These are phyloP conservation scores for Pythium aristosporum DNA, from an alignment of 352 stramenopile species.

Conservation along the genomic window DNA sequence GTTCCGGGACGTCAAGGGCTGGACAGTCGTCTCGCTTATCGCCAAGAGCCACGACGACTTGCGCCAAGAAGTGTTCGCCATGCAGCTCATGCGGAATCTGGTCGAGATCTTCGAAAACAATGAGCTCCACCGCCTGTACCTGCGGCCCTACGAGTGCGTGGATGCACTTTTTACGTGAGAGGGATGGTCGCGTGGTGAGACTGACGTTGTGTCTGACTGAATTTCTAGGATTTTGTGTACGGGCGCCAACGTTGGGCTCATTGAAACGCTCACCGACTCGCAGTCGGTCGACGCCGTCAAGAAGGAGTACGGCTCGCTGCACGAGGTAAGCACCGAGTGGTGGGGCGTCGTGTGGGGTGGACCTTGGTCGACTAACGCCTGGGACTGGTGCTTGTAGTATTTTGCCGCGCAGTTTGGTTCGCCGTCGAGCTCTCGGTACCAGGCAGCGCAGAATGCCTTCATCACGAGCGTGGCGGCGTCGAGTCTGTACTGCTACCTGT, in stretches of 20 bases:
- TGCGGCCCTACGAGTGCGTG: constrained; percentile 36
- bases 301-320: constrained; percentile 64
- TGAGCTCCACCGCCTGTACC: constrained; percentile 29
- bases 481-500: constrained; percentile 92
- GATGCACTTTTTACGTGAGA: neutral
- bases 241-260: constrained; percentile 83
- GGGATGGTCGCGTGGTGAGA: too few relatives aligned
- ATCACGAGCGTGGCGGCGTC: constrained; percentile 90
- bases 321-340: constrained; percentile 34
- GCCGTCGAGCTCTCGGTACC: constrained; percentile 44
- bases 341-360: too few relatives aligned
- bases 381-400: constrained; percentile 19
- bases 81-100: constrained; percentile 35
- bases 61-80: constrained; percentile 39
- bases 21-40: constrained; percentile 39
- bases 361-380: too few relatives aligned
- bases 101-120: constrained; percentile 35
- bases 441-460: constrained; percentile 87
- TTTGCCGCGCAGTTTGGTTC: constrained; percentile 49
- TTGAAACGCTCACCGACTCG: constrained; percentile 90
- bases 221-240: constrained; percentile 81
- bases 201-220: too few relatives aligned
- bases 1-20: constrained; percentile 28
- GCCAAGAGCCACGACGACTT: constrained; percentile 45
- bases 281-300: constrained; percentile 93